phyloP scores from a whole-genome alignment of 2,329 filamentous ascomycete genomes.

The Echinosphaeria canescens region DNA sequence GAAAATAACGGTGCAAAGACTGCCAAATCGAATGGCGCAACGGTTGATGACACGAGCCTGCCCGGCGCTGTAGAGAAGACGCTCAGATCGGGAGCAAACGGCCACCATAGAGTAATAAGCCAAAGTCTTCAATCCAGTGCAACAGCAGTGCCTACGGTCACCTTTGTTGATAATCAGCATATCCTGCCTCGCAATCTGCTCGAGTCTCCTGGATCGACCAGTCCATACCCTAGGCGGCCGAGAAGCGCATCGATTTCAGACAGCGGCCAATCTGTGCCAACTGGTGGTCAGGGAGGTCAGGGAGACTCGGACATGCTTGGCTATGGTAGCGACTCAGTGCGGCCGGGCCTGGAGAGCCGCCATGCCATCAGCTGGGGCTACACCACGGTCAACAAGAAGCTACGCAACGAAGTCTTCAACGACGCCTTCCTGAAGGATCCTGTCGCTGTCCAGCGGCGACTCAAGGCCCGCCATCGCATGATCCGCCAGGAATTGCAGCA shows the following conservation, averaged over 20 bases:
- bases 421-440: slow-evolving; percentile 77
- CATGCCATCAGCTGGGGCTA: slow-evolving; percentile 63
- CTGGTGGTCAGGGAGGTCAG: too few species aligned
- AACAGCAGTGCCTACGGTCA: slow-evolving; percentile 65
- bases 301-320: slow-evolving; percentile 5
- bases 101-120: slow-evolving; percentile 28
- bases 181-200: slow-evolving; percentile 73
- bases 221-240: slow-evolving; percentile 12
- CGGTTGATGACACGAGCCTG: too few species aligned
- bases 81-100: slow-evolving; percentile 5
- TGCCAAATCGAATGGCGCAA: slow-evolving; percentile 4
- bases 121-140: slow-evolving; percentile 51
- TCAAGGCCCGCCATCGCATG: slow-evolving; percentile 29
- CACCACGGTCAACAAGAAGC: slow-evolving; percentile 69
- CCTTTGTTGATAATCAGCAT: slow-evolving; percentile 84
- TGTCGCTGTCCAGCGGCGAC: slow-evolving; percentile 60
- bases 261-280: too few species aligned
- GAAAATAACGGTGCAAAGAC: too few species aligned
- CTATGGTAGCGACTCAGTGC: slow-evolving; percentile 1
- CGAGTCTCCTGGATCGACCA: too few species aligned
- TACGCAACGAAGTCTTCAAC: slow-evolving; percentile 80
- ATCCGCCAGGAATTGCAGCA: slow-evolving; percentile 30
- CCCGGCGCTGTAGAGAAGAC: too few species aligned
- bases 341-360: slow-evolving; percentile 27
- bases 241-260: slow-evolving; percentile 16